Conservation (phyloP, 805 yeast species). For the Cephaloascus fragrans region DNA sequence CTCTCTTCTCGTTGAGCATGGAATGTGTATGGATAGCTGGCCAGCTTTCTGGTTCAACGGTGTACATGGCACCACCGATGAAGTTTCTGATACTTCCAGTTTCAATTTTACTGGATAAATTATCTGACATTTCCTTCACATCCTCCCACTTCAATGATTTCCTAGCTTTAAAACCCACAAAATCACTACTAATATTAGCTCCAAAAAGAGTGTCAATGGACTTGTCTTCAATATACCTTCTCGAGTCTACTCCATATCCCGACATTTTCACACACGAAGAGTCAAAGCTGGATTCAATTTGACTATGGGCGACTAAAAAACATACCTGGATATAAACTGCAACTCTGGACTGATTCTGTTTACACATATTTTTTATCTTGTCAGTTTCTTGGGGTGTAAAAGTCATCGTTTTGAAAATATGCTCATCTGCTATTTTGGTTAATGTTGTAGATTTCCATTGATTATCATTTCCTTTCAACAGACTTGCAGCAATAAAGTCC, state of each 20-base stretch:
- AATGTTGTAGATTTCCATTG: slow-evolving; percentile 1
- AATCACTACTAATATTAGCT: slow-evolving; percentile 1
- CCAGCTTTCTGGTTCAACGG: neutral
- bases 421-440: neutral
- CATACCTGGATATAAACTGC: slow-evolving; percentile 1
- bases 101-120: neutral
- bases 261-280: neutral
- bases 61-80: neutral
- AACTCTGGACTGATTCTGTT: neutral
- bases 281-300: neutral
- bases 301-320: slow-evolving; percentile 1
- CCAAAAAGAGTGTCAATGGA: neutral
- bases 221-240: slow-evolving; percentile 1
- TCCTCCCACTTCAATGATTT: neutral
- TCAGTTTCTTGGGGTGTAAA: neutral
- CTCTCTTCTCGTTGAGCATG: slow-evolving; percentile 1
- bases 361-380: neutral
- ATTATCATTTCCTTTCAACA: neutral
- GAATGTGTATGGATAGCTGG: neutral
- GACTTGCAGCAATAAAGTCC: no score
- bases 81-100: neutral
- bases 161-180: neutral
- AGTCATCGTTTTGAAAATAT: neutral
- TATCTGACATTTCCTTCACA: neutral
- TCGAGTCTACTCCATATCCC: slow-evolving; percentile 2